Percentiles rank a stretch among this genome's conserved stretches.
Conservation (phyloP, 2,329 filamentous ascomycete genomes). For the Diaporthe nobilis region DNA sequence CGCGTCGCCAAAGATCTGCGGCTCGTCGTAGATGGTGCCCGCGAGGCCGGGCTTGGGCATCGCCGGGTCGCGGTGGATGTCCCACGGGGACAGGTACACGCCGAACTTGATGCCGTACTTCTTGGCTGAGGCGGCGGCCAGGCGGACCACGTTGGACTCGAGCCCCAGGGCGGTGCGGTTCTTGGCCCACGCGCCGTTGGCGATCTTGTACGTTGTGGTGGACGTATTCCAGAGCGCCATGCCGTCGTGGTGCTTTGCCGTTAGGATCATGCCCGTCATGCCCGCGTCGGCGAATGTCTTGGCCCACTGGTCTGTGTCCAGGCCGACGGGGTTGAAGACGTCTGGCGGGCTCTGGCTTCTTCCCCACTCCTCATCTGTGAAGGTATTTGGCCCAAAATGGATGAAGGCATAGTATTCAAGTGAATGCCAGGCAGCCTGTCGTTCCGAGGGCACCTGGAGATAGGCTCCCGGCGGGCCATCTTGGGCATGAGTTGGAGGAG, state of each 20-base stretch:
- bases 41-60: constrained; percentile 51
- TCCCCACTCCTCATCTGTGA: constrained; percentile 51
- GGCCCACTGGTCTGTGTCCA: constrained; percentile 51
- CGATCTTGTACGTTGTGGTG: constrained; percentile 52
- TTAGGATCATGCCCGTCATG: constrained; percentile 53
- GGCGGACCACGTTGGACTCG: constrained; percentile 50
- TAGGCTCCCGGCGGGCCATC: constrained; percentile 43
- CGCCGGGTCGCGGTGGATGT: constrained; percentile 54
- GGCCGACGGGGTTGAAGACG: constrained; percentile 46
- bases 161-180: constrained; percentile 47
- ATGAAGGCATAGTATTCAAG: constrained; percentile 50
- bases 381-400: constrained; percentile 50
- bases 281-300: constrained; percentile 48
- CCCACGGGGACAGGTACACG: constrained; percentile 54
- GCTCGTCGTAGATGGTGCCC: constrained; percentile 52
- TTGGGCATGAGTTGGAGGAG: neutral
- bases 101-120: constrained; percentile 53
- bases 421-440: constrained; percentile 48
- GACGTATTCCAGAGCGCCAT: constrained; percentile 54
- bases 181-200: constrained; percentile 50
- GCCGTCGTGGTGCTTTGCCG: constrained; percentile 55
- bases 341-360: constrained; percentile 47
- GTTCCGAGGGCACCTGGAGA: constrained; percentile 44
- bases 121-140: constrained; percentile 51
- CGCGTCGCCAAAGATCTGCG: constrained; percentile 52